Evolutionary conservation across 2,329 filamentous ascomycete genomes (phyloP), one percentile per base, ranked within the genome.

Genomic region (Basipetospora chlamydospora): DNA sequence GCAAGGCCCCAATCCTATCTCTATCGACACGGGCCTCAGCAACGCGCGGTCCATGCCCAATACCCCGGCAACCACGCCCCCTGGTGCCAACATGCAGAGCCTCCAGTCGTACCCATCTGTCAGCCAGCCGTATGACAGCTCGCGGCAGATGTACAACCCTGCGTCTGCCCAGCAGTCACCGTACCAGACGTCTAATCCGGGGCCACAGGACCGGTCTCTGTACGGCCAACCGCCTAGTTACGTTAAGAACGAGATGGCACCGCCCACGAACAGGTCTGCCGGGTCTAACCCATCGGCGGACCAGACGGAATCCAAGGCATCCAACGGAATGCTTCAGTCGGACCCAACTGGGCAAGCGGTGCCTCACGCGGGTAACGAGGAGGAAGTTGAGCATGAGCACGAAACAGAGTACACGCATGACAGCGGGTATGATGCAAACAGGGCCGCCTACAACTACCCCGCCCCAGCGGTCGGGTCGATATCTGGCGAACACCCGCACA

Each of bases 11-110:
- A 82, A 84, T 58, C 70, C 80, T 35, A 70, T 93, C 57, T 78
- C 82, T 20, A 84, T 93, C 49, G 85, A 93, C 48, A 85, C 81
- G 18, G 70, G 74, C 41, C 61, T 90, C 48, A 82, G 71, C 61
- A 85, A 80, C 57, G 66, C 80, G 41, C 79, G 84, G 48, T 92
- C 84, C 43, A 84, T 94, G 67, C 86, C 85, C 38, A 84, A 80
- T 8, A 92, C 84, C n/a, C 85, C 85, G 42, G 85, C 85, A 18
- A 88, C 84, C 5, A 93, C 88, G 0, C 87, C 88, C 10, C 88
- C 88, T 1, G 85, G 83, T 17, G 73, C 69, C 42, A 67, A 71
- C 20, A 67, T 92, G 43, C 80, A 85, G 47, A 77, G 71, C 50
- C 85, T 94, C 69, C 80, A 80, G 47, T 63, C 76, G 3, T 94